A percentile compares a stretch with the other conserved stretches of the same genome.
Evolutionary conservation across 495 filamentous ascomycete genomes (phyloP).

Genomic region (Xylaria bambusicola): DNA sequence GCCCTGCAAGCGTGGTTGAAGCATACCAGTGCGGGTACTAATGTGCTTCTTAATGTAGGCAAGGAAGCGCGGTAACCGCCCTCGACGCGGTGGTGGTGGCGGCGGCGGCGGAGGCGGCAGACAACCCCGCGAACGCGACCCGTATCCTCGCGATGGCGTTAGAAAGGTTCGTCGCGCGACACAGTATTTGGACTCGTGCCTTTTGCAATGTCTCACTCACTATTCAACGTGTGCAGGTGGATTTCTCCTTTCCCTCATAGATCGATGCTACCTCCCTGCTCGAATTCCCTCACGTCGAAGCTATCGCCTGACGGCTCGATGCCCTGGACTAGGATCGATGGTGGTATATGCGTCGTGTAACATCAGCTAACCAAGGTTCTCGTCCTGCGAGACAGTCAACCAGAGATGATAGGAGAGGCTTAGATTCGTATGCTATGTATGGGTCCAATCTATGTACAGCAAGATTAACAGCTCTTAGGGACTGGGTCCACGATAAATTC

Average conservation of each 20-base stretch:
- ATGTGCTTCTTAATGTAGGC: slow-evolving; percentile 27
- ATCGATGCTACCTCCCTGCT: slow-evolving; percentile 26
- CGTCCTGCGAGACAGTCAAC: slow-evolving; percentile 58
- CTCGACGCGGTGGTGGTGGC: slow-evolving; percentile 34
- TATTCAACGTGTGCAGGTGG: slow-evolving; percentile 24
- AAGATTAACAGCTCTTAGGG: slow-evolving; percentile 48
- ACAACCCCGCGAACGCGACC: slow-evolving; percentile 55
- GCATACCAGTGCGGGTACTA: slow-evolving; percentile 20
- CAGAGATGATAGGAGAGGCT: slow-evolving; percentile 53
- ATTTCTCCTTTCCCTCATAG: slow-evolving; percentile 37
- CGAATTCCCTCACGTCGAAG: slow-evolving; percentile 25
- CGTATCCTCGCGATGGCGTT: slow-evolving; percentile 72
- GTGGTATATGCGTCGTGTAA: slow-evolving; percentile 50
- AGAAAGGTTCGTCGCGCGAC: slow-evolving; percentile 61
- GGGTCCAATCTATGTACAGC: slow-evolving; percentile 4
- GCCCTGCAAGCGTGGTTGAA: too few relatives aligned
- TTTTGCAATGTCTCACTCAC: neutral
- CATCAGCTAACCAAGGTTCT: slow-evolving; percentile 58
- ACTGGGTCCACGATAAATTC: slow-evolving; percentile 90
- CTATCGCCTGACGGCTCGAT: slow-evolving; percentile 32
- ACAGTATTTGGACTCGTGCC: slow-evolving; percentile 24
- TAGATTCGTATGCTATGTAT: slow-evolving; percentile 56
- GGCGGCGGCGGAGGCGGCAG: slow-evolving; percentile 46
- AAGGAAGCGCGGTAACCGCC: slow-evolving; percentile 30
- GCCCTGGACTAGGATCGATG: slow-evolving; percentile 43